Conservation (phyloP, 2,329 filamentous ascomycete species). For the Epichloe coenophiala region DNA sequence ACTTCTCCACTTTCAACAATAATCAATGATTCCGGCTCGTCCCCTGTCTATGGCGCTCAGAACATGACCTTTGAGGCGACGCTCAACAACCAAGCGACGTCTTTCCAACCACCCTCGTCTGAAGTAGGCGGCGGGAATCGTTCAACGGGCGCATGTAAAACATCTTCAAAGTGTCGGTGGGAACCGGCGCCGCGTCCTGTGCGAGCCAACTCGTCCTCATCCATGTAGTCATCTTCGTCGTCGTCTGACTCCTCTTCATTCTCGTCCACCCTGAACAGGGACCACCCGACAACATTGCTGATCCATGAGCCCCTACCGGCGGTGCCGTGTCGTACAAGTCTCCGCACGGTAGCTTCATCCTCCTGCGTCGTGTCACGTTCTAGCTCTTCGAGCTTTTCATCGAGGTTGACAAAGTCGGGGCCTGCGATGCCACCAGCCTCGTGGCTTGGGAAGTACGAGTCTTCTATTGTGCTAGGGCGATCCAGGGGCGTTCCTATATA, state of each 20-base stretch:
- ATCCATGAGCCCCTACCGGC: constrained; percentile 45
- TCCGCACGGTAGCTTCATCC: constrained; percentile 45
- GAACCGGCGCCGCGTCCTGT: constrained; percentile 20
- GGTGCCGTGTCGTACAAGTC: constrained; percentile 40
- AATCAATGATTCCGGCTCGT: too few species aligned
- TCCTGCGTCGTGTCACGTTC: constrained; percentile 35
- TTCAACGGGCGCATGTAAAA: constrained; percentile 28
- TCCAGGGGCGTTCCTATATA: constrained; percentile 33
- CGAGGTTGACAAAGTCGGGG: constrained; percentile 50
- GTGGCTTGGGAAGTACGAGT: constrained; percentile 27
- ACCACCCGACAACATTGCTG: constrained; percentile 44
- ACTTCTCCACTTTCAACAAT: too few species aligned
- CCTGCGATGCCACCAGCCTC: constrained; percentile 30
- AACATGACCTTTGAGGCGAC: constrained; percentile 50
- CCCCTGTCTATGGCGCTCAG: constrained; percentile 15
- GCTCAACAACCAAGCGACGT: constrained; percentile 54
- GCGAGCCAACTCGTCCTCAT: constrained; percentile 15
- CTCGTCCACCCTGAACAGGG: constrained; percentile 48
- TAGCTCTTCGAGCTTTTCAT: constrained; percentile 44
- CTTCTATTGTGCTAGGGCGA: constrained; percentile 19
- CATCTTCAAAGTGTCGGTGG: constrained; percentile 25
- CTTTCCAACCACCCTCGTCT: constrained; percentile 49
- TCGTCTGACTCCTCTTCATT: constrained; percentile 38
- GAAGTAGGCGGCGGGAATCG: constrained; percentile 33
- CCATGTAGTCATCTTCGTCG: constrained; percentile 21